Conservation (phyloP, 1,139 yeast species). For the Trichomonascaceae sp. region DNA sequence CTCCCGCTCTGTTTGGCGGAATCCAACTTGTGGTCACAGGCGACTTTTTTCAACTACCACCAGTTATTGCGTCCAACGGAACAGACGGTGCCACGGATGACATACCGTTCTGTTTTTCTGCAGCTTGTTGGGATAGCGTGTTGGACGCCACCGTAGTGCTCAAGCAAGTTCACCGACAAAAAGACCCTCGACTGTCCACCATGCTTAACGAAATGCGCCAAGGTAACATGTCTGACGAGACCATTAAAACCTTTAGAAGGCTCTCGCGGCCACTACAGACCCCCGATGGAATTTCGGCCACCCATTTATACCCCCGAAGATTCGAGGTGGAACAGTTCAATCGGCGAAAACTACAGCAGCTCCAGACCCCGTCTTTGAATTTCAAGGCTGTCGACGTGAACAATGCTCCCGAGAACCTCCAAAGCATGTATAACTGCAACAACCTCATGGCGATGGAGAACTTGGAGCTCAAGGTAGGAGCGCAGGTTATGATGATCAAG, state of each 20-base stretch:
- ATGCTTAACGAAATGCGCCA: conserved; percentile 83
- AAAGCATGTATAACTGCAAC: conserved; percentile 25
- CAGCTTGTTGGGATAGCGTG: conserved; percentile 55
- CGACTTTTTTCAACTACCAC: conserved; percentile 80
- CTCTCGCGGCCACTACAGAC: conserved; percentile 42
- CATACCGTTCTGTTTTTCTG: conserved; percentile 62
- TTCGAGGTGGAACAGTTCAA: conserved; percentile 77
- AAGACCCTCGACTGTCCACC: conserved; percentile 66
- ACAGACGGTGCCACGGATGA: conserved; percentile 28
- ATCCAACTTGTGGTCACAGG: conserved; percentile 70
- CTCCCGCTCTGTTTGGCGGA: conserved; percentile 47
- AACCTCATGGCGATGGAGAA: conserved; percentile 59
- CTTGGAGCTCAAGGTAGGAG: conserved; percentile 57
- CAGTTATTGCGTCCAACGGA: conserved; percentile 32
- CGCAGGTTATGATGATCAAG: conserved; percentile 94
- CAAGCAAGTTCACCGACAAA: conserved; percentile 79
- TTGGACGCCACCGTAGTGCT: conserved; percentile 57
- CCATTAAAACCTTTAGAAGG: conserved; percentile 41
- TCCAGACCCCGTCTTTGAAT: conserved; percentile 36
- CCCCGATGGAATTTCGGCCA: conserved; percentile 67
- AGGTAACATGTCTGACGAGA: conserved; percentile 48
- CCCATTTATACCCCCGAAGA: conserved; percentile 77
- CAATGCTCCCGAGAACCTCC: conserved; percentile 22
- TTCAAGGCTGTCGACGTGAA: conserved; percentile 60
- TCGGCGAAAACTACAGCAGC: conserved; percentile 34